These are phyloP conservation scores for Perkinsus olseni DNA, from an alignment of 169 alveolate species.

Conservation along the genomic window DNA sequence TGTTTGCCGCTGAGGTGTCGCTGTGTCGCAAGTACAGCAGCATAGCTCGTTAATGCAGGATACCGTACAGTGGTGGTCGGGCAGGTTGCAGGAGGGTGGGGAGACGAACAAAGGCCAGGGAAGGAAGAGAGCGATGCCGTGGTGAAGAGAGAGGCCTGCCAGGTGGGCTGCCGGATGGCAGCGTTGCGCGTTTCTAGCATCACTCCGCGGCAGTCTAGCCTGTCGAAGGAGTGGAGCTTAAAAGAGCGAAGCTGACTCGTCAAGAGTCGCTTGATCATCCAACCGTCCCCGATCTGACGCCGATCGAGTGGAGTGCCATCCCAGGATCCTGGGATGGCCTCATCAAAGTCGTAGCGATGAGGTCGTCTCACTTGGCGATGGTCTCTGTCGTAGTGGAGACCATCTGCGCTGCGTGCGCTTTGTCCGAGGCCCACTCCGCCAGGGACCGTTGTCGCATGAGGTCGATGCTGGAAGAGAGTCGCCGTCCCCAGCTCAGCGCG, in stretches of 20 bases:
- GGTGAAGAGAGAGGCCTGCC: constrained; percentile 30
- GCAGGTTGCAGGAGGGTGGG: constrained; percentile 95
- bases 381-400: too few relatives aligned
- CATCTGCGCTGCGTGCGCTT: neutral
- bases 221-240: too few relatives aligned
- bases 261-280: too few relatives aligned
- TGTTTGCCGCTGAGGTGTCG: neutral
- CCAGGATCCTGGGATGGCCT: too few relatives aligned
- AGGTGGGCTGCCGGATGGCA: neutral
- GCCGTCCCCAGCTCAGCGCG: neutral
- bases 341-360: too few relatives aligned
- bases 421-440: neutral
- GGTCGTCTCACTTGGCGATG: too few relatives aligned
- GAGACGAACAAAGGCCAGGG: constrained; percentile 73
- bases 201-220: too few relatives aligned
- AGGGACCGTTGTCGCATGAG: constrained; percentile 30
- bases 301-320: too few relatives aligned
- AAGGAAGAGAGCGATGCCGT: constrained; percentile 56
- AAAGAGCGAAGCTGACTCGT: too few relatives aligned
- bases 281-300: too few relatives aligned
- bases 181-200: too few relatives aligned
- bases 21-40: neutral
- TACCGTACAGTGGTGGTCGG: constrained; percentile 95
- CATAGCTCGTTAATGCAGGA: constrained; percentile 80
- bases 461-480: constrained; percentile 16